A percentile compares a stretch with the other conserved stretches of the same genome.
Conservation (phyloP, 495 filamentous ascomycete genomes). For the Geopyxis carbonaria region DNA sequence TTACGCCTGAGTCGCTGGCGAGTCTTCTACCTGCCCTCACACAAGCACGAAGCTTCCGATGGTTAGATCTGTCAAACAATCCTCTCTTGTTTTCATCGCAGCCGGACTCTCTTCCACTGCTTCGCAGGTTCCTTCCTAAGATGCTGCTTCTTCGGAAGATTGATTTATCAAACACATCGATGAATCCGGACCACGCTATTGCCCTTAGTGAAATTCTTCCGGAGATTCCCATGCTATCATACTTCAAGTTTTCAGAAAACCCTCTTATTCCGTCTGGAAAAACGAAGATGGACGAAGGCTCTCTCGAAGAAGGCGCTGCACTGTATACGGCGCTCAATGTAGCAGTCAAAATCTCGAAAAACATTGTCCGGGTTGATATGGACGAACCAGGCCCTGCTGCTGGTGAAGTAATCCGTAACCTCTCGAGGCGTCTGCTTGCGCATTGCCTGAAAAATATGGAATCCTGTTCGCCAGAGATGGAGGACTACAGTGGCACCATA, state of each 20-base stretch:
- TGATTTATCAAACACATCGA: conserved; percentile 71
- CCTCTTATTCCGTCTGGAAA: conserved; percentile 45
- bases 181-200: conserved; percentile 75
- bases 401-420: conserved; percentile 75
- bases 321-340: conserved; percentile 83
- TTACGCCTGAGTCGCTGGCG: conserved; percentile 52
- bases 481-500: conserved; percentile 17
- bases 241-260: conserved; percentile 80
- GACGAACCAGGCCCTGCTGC: conserved; percentile 64
- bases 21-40: conserved; percentile 59
- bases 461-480: conserved; percentile 10
- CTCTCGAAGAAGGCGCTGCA: conserved; percentile 82
- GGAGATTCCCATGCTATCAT: conserved; percentile 63
- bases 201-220: conserved; percentile 77
- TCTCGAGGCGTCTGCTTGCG: conserved; percentile 83
- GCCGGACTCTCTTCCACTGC: conserved; percentile 55
- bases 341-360: conserved; percentile 65
- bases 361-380: conserved; percentile 79
- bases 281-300: conserved; percentile 48
- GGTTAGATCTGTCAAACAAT: conserved; percentile 85
- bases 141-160: conserved; percentile 67
- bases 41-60: conserved; percentile 57
- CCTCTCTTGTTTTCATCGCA: conserved; percentile 55
- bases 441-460: conserved; percentile 90
- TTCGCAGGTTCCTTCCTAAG: conserved; percentile 62